Conservation (phyloP, 2,329 filamentous ascomycete genomes). For the Drechslerella dactyloides region DNA sequence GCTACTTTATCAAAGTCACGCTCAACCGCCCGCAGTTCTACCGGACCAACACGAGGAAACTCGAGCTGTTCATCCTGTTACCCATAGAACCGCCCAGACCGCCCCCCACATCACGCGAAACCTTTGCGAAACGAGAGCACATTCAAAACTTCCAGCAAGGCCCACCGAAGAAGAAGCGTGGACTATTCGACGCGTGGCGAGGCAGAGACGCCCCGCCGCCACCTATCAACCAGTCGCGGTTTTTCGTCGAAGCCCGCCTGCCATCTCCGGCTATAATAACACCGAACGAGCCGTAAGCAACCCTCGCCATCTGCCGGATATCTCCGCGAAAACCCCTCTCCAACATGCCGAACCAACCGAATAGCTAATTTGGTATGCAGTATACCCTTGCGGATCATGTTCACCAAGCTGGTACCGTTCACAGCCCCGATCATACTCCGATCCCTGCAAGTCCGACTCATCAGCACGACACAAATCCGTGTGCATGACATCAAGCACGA, state of each 20-base stretch:
- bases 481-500: constrained; percentile 75
- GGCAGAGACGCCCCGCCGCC: constrained; percentile 47
- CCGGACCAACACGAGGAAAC: constrained; percentile 52
- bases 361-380: constrained; percentile 1
- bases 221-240: constrained; percentile 56
- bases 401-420: constrained; percentile 75
- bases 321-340: not conserved
- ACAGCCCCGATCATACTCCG: constrained; percentile 75
- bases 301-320: not conserved
- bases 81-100: constrained; percentile 88
- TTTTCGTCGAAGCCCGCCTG: constrained; percentile 81
- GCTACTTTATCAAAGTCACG: constrained; percentile 95
- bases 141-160: constrained; percentile 62
- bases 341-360: not conserved
- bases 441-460: constrained; percentile 79
- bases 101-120: constrained; percentile 72
- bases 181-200: constrained; percentile 65
- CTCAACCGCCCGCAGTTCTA: constrained; percentile 65
- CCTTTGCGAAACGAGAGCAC: constrained; percentile 78
- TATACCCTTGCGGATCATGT: constrained; percentile 77
- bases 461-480: constrained; percentile 78
- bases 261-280: constrained; percentile 88
- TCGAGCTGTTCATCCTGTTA: constrained; percentile 67
- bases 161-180: constrained; percentile 63
- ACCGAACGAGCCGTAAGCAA: constrained; percentile 72